Evolutionary conservation across 345 rosid genomes (phyloP).

Genomic region (Eucalyptus cloeziana): DNA sequence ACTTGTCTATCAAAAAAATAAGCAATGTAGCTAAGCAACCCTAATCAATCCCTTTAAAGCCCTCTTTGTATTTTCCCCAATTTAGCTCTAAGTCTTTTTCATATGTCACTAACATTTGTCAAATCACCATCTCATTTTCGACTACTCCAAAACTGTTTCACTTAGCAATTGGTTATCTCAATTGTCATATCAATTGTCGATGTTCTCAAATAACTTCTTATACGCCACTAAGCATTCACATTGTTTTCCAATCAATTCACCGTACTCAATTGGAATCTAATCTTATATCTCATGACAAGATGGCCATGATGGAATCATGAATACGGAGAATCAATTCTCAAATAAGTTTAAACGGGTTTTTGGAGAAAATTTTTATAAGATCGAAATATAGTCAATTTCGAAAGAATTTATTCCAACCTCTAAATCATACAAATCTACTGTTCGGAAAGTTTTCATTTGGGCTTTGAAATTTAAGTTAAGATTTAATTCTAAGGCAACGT

Average conservation of each 20-base stretch:
- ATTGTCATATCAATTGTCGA: background rate
- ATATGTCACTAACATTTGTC: background rate
- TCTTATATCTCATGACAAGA: background rate
- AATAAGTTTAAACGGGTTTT: background rate
- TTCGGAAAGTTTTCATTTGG: background rate
- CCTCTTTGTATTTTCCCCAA: background rate
- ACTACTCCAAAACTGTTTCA: background rate
- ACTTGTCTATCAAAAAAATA: slow-evolving; percentile 3
- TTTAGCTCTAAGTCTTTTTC: background rate
- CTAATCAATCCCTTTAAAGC: slow-evolving; percentile 6
- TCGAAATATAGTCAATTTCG: background rate
- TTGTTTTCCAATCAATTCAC: background rate
- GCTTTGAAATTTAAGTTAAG: background rate
- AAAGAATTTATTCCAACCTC: background rate
- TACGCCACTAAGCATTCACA: background rate
- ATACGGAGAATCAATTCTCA: background rate
- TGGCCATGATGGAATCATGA: background rate
- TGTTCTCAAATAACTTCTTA: background rate
- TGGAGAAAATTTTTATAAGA: background rate
- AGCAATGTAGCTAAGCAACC: background rate
- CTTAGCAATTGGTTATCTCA: background rate
- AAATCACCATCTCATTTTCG: background rate
- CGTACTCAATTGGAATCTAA: background rate
- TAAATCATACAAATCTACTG: too few relatives aligned
- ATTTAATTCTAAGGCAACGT: background rate